phyloP scores from a whole-genome alignment of 768 basidiomycete genomes.

The Phallus indusiatus region DNA sequence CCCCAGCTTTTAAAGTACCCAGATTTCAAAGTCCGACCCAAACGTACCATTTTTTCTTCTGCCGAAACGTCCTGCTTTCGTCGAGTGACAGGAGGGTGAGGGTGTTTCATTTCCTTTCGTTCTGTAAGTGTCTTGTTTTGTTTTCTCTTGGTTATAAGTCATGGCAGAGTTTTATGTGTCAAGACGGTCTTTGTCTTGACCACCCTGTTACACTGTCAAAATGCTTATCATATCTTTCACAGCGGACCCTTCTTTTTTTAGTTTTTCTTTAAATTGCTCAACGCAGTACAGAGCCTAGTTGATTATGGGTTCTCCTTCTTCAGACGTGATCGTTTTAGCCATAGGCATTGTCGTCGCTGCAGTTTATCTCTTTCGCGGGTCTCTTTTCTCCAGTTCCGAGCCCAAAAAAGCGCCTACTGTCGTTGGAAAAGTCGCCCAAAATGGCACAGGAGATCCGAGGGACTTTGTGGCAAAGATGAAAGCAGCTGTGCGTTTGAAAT shows the following conservation, averaged over 20 bases:
- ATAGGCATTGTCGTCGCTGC: slow-evolving; percentile 70
- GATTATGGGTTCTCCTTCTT: slow-evolving; percentile 51
- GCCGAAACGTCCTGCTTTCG: background rate
- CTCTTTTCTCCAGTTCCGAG: slow-evolving; percentile 60
- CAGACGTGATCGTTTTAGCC: slow-evolving; percentile 64
- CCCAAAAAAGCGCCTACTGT: slow-evolving; percentile 41
- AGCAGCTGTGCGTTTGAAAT: slow-evolving; percentile 55
- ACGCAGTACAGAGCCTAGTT: background rate
- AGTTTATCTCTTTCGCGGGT: slow-evolving; percentile 76
- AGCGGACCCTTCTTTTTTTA: slow-evolving; percentile 6
- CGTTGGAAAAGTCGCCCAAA: slow-evolving; percentile 34
- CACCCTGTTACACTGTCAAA: background rate
- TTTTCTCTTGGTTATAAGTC: background rate
- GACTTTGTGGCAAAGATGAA: slow-evolving; percentile 96
- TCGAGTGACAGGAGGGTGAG: background rate
- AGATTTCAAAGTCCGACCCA: background rate
- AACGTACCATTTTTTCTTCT: background rate
- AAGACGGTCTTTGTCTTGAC: background rate
- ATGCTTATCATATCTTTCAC: background rate
- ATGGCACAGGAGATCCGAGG: slow-evolving; percentile 79
- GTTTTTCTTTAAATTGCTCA: slow-evolving; percentile 5
- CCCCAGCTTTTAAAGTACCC: too few species aligned
- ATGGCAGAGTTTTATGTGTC: background rate
- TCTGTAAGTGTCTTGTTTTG: background rate
- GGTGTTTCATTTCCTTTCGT: background rate